Base-by-base conservation (phyloP, 192 early-diverging fungal species). In the Polychytrium aggregatum region DNA sequence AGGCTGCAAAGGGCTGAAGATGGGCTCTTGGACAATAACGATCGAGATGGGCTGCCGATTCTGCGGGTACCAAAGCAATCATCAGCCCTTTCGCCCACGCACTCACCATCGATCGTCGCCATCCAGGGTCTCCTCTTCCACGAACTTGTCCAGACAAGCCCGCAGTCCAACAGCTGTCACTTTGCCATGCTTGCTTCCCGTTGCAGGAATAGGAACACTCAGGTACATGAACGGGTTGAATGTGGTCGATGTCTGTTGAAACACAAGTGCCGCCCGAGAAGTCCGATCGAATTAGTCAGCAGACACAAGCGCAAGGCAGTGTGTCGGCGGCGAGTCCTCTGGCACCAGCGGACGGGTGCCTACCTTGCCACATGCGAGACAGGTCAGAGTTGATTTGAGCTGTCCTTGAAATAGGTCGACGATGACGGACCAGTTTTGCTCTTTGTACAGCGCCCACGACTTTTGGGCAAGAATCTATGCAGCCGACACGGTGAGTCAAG, bases 201-300 rank as follows among this genome's bases (percentile, higher is more conserved):
- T 60, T 1, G 57, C 46, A 9, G 90, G 92, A 46, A 98, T 89
- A 1, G 91, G 92, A 16, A 98, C 51, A 0, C 90, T 82, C 21
- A 98, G 63, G 44, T 87, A 90, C 76, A 92, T 93, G 61, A 96
- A 96, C 10, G 82, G 65, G 48, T 86, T 81, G 53, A 90, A 98
- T 0, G 90, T 93, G 4, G 83, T 86, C 7, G 88, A 91, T 0
- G 79, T 79, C 67, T 78, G 30, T 2, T 35, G 16, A 47, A 4
- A 50, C 24, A 38, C 21, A 2, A 41, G 20, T 7, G 45, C 1
- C 9, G 2, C n/a, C n/a, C n/a, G n/a, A n/a, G n/a, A n/a, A n/a
- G n/a, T n/a, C n/a, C n/a, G n/a, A n/a, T n/a, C n/a, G n/a, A n/a
- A n/a, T n/a, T n/a, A n/a, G n/a, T n/a, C n/a, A n/a, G n/a, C n/a